Evolutionary conservation across 148 eudicot genomes (phyloP), one percentile per base, ranked within the genome.

Genomic region (Gaultheria prostrata): DNA sequence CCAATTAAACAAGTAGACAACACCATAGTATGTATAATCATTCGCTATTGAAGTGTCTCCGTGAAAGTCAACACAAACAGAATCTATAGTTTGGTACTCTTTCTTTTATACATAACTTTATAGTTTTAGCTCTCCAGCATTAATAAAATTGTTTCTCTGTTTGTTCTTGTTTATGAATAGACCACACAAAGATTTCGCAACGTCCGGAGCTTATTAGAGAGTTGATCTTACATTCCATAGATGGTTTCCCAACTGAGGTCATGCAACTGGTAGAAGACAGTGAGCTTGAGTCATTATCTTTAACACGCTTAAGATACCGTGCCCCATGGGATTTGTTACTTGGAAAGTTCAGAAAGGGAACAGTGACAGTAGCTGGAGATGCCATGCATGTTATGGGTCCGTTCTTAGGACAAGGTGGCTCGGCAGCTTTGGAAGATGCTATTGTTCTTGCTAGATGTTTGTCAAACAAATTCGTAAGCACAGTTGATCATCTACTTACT

Each of bases 301-400:
- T 90, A 28, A 85, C 90, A 24, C 85, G 51, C 18, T 3, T 67
- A 13, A 67, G 32, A 24, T 67, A 67, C 18, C 72, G 72, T 2
- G 33, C 72, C 12, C 72, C 72, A 12, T 67, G 72, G 72, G 72
- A 67, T 26, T 28, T 67, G 72, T 4, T 67, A 13, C 15, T 67
- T 1, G 54, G 74, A 20, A 87, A 53, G 56, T 89, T 88, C 70
- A 82, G 86, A 1, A 88, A 57, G 82, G 92, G 86, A 49, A 70
- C 81, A 4, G 72, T 67, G 72, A 67, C 35, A 0, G 72, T 67
- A 0, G 72, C 72, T 0, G 72, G 72, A 67, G 93, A 92, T 76
- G 90, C 95, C 8, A 88, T 88, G 92, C 95, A 92, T 82, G 92
- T 92, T 1, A 90, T 89, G 91, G 89, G 93, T 78, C 94, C 94